Evolutionary conservation across 805 yeast genomes (phyloP).

Genomic region (Kazachstania martiniae): DNA sequence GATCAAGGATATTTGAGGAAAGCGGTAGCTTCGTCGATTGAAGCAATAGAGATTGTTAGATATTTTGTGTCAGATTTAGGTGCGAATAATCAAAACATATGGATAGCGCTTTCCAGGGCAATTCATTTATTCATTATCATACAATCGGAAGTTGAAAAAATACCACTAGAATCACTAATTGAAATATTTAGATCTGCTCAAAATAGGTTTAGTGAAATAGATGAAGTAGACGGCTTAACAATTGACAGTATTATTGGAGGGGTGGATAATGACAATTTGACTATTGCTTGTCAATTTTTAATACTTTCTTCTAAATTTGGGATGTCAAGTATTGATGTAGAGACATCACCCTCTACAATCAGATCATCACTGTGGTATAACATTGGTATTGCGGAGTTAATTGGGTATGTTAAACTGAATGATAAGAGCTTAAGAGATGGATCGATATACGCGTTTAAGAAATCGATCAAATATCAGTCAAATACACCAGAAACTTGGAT

Average conservation of each 20-base stretch:
- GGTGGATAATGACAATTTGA: slow-evolving; percentile 20
- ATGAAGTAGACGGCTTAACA: slow-evolving; percentile 20
- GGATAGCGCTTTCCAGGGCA: slow-evolving; percentile 57
- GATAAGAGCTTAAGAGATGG: slow-evolving; percentile 31
- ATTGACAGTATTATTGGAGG: slow-evolving; percentile 10
- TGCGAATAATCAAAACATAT: slow-evolving; percentile 39
- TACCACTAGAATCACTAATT: slow-evolving; percentile 39
- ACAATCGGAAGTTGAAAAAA: slow-evolving; percentile 38
- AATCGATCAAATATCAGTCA: slow-evolving; percentile 61
- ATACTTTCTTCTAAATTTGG: slow-evolving; percentile 41
- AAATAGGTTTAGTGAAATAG: slow-evolving; percentile 12
- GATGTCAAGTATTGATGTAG: slow-evolving; percentile 11
- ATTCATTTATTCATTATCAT: slow-evolving; percentile 42
- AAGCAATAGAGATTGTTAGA: slow-evolving; percentile 32
- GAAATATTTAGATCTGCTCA: slow-evolving; percentile 13
- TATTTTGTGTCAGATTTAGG: slow-evolving; percentile 9
- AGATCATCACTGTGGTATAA: slow-evolving; percentile 54
- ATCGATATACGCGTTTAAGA: slow-evolving; percentile 49
- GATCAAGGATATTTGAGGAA: slow-evolving; percentile 57
- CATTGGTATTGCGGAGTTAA: slow-evolving; percentile 54
- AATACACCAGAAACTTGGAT: slow-evolving; percentile 69
- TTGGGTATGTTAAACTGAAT: slow-evolving; percentile 31
- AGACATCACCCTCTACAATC: slow-evolving; percentile 32
- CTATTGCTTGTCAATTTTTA: slow-evolving; percentile 32
- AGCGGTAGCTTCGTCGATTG: slow-evolving; percentile 39